Percentiles rank a stretch among this genome's conserved stretches.
phyloP scores from a whole-genome alignment of 352 stramenopile species.

The Thraustochytrium sp. region DNA sequence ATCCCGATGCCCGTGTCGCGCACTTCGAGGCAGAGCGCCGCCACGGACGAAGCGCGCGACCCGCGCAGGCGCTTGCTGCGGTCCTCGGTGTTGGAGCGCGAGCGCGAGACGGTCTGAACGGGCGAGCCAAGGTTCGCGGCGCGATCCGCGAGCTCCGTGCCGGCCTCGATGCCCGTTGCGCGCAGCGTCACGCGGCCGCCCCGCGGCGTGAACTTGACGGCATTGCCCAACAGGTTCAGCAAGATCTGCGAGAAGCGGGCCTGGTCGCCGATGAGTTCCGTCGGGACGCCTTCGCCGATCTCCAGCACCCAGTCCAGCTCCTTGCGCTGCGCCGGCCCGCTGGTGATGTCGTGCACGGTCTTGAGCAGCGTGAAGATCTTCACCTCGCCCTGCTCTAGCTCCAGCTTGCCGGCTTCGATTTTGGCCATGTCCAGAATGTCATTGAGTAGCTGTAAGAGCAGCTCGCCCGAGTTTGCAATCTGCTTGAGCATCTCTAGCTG shows the following conservation, averaged over 20 bases:
- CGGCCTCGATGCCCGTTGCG: background rate
- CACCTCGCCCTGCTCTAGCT: slow-evolving; percentile 56
- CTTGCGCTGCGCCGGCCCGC: slow-evolving; percentile 69
- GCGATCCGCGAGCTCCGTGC: too few species aligned
- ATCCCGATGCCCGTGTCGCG: slow-evolving; percentile 27
- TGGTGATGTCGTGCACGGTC: slow-evolving; percentile 72
- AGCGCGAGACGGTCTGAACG: background rate
- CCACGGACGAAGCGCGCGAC: too few species aligned
- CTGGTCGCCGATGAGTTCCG: slow-evolving; percentile 63
- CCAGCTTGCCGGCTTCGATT: slow-evolving; percentile 67
- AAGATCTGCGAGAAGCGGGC: slow-evolving; percentile 63
- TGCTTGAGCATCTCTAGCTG: slow-evolving; percentile 43
- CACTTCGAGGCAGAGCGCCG: background rate
- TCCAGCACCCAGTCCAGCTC: slow-evolving; percentile 54
- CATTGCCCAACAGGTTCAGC: slow-evolving; percentile 66
- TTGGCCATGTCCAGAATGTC: slow-evolving; percentile 72
- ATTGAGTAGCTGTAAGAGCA: slow-evolving; percentile 48
- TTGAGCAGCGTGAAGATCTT: slow-evolving; percentile 67
- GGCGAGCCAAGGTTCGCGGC: background rate
- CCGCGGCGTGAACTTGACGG: slow-evolving; percentile 61
- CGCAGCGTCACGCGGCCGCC: background rate
- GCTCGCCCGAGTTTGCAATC: background rate
- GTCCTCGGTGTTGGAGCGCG: background rate
- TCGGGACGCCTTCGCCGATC: slow-evolving; percentile 61
- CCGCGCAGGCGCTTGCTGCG: background rate